Evolutionary conservation across 495 filamentous ascomycete genomes (phyloP).

Genomic region (Aspergillus sclerotiicarbonarius): DNA sequence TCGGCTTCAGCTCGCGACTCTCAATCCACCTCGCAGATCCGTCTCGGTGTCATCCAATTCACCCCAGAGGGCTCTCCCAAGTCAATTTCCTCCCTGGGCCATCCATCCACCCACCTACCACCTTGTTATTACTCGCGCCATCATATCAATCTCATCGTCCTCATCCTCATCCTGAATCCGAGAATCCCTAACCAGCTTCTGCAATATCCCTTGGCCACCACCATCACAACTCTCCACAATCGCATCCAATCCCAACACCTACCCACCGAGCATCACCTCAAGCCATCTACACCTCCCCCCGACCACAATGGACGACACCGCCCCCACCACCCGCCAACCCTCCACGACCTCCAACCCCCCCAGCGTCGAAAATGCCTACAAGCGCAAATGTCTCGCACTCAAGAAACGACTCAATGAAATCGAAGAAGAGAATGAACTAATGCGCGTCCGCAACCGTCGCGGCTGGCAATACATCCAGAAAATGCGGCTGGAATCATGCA

Average conservation of each 20-base stretch:
- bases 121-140: background rate
- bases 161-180: background rate
- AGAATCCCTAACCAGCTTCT: no score
- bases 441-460: conserved; percentile 74
- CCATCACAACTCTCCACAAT: background rate
- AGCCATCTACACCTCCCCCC: background rate
- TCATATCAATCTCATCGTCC: background rate
- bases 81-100: background rate
- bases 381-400: conserved; percentile 93
- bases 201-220: background rate
- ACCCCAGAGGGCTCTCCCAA: background rate
- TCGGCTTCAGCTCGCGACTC: conserved; percentile 1
- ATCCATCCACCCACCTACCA: background rate
- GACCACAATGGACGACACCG: conserved; percentile 32
- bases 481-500: conserved; percentile 85
- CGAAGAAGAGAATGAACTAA: conserved; percentile 80
- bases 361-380: conserved; percentile 93
- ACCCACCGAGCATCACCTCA: background rate
- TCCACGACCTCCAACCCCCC: conserved; percentile 59
- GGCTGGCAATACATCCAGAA: conserved; percentile 81
- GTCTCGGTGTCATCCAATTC: background rate
- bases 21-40: background rate
- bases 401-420: conserved; percentile 88
- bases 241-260: background rate
- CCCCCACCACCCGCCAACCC: conserved; percentile 22